These are phyloP conservation scores for Clavispora vitiphila DNA, from an alignment of 805 yeast genomes.

Conservation along the genomic window DNA sequence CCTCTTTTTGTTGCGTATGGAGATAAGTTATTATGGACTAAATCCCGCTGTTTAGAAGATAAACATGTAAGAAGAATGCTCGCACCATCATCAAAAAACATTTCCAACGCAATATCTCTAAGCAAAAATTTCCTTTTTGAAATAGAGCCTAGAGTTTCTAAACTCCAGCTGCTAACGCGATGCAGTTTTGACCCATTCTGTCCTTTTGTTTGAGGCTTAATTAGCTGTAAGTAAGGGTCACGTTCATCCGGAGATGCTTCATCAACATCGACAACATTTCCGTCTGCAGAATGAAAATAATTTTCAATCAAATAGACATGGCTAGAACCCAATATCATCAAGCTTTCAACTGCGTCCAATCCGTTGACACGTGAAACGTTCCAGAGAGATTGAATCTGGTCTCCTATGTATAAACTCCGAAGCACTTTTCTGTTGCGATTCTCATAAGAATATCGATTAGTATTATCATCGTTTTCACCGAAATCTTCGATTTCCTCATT, in stretches of 20 bases:
- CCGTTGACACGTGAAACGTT: conserved; percentile 75
- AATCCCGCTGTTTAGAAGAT: conserved; percentile 50
- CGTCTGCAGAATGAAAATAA: conserved; percentile 53
- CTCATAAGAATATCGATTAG: conserved; percentile 29
- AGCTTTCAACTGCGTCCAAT: conserved; percentile 68
- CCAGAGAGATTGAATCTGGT: conserved; percentile 65
- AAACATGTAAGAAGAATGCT: conserved; percentile 64
- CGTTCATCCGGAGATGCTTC: conserved; percentile 60
- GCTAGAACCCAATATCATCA: conserved; percentile 61
- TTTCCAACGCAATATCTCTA: conserved; percentile 76
- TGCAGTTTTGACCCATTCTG: conserved; percentile 33
- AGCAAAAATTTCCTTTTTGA: conserved; percentile 72
- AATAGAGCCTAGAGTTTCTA: conserved; percentile 54
- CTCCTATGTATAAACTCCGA: conserved; percentile 64
- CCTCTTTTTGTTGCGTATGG: conserved; percentile 45
- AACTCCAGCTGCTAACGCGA: conserved; percentile 53
- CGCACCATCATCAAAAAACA: conserved; percentile 69
- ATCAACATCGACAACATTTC: conserved; percentile 53
- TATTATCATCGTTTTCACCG: conserved; percentile 10
- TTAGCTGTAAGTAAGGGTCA: conserved; percentile 65
- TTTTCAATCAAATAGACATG: conserved; percentile 67
- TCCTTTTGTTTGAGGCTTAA: conserved; percentile 44
- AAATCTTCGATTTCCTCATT: conserved; percentile 19
- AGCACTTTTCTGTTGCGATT: conserved; percentile 74
- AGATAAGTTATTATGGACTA: conserved; percentile 45